A percentile compares a stretch with the other conserved stretches of the same genome.
These are phyloP conservation scores for Globisporangium nunn DNA, from an alignment of 352 stramenopile species.

Conservation along the genomic window DNA sequence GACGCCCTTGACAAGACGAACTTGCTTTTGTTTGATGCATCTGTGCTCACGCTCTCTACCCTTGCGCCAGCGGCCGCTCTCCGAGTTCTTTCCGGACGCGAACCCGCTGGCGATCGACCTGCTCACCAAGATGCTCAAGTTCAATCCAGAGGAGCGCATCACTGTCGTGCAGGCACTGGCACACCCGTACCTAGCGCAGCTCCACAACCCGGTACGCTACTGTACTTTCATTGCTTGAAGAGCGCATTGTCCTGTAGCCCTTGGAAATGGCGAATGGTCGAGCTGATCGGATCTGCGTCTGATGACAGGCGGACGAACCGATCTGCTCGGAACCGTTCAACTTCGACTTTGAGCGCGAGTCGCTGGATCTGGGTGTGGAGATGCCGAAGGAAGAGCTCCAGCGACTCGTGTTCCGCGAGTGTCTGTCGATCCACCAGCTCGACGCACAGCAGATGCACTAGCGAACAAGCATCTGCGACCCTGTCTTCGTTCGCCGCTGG, in stretches of 20 bases:
- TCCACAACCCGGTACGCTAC: slow-evolving; percentile 81
- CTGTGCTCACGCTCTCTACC: neutral
- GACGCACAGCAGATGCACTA: slow-evolving; percentile 64
- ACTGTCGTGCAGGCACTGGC: slow-evolving; percentile 86
- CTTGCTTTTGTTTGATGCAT: neutral
- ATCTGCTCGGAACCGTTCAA: slow-evolving; percentile 71
- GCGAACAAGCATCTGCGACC: neutral
- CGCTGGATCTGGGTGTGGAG: slow-evolving; percentile 68
- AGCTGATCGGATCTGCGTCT: neutral
- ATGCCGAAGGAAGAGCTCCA: slow-evolving; percentile 86
- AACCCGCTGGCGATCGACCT: slow-evolving; percentile 82
- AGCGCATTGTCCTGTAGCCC: too few relatives aligned
- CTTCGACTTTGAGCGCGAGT: slow-evolving; percentile 85
- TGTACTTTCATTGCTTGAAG: too few relatives aligned
- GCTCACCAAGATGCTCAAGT: slow-evolving; percentile 88
- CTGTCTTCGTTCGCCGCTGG: neutral
- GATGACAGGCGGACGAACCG: slow-evolving; percentile 74
- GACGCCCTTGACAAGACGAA: too few relatives aligned
- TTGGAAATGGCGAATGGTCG: too few relatives aligned
- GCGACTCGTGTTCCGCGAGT: slow-evolving; percentile 72
- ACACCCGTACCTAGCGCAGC: slow-evolving; percentile 86
- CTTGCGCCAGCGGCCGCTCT: slow-evolving; percentile 41
- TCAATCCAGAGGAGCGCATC: slow-evolving; percentile 92
- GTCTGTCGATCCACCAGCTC: slow-evolving; percentile 62
- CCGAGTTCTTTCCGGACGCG: slow-evolving; percentile 82